Conservation (phyloP, 225 moss, liverwort and hornwort species). For the Ulota crispa region DNA sequence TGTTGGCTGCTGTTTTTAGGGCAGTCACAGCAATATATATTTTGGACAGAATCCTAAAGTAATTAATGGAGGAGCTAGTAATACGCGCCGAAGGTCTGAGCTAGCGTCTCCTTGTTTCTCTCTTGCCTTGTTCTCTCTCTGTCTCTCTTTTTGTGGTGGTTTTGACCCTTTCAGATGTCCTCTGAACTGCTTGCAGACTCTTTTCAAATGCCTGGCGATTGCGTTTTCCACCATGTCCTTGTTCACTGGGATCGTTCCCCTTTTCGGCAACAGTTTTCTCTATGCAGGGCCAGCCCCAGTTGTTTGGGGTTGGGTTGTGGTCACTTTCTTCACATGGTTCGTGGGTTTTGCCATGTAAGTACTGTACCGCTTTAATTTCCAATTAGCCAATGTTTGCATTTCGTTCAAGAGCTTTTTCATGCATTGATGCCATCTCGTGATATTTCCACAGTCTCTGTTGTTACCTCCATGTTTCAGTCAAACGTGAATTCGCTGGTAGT, state of each 20-base stretch:
- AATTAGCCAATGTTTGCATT: neutral
- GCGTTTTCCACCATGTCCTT: slow-evolving; percentile 97
- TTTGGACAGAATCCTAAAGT: neutral
- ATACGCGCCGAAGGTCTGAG: neutral
- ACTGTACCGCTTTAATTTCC: neutral
- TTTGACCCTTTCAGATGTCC: neutral
- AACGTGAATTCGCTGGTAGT: neutral
- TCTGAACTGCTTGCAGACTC: slow-evolving; percentile 55
- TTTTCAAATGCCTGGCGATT: slow-evolving; percentile 95
- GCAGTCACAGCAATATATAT: neutral
- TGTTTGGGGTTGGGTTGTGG: slow-evolving; percentile 97
- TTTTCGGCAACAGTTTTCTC: slow-evolving; percentile 76
- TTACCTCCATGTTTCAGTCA: neutral
- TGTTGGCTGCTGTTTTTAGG: neutral
- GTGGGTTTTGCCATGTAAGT: slow-evolving; percentile 87
- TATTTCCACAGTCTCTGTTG: neutral
- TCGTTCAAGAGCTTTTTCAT: neutral
- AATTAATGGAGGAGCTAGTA: neutral
- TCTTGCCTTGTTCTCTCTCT: neutral
- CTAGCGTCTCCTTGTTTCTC: neutral
- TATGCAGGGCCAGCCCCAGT: slow-evolving; percentile 74
- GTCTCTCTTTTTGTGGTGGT: neutral
- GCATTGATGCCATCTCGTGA: neutral
- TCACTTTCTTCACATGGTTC: slow-evolving; percentile 97
- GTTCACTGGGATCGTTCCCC: slow-evolving; percentile 90